A percentile compares a stretch with the other conserved stretches of the same genome.
These are phyloP conservation scores for Pythium volutum DNA, from an alignment of 352 stramenopile genomes.

Conservation along the genomic window DNA sequence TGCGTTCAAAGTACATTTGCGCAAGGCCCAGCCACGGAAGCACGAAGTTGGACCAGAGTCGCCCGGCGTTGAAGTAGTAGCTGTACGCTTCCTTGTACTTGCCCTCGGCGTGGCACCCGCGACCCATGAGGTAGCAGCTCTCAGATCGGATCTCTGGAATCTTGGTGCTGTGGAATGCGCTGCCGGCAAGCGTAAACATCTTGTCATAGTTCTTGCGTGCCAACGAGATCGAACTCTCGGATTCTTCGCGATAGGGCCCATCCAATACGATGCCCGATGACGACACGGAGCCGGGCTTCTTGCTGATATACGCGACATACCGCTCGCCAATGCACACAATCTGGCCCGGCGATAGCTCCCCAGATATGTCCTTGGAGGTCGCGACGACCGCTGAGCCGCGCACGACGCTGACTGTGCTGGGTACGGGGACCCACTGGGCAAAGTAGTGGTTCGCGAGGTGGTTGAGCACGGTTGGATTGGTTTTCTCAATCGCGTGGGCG, in stretches of 20 bases:
- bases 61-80: slow-evolving; percentile 95
- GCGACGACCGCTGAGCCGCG: slow-evolving; percentile 82
- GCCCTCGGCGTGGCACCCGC: slow-evolving; percentile 92
- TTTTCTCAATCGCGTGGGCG: slow-evolving; percentile 87
- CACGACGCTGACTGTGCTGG: slow-evolving; percentile 84
- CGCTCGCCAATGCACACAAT: slow-evolving; percentile 92
- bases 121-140: slow-evolving; percentile 95
- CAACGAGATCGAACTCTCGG: slow-evolving; percentile 51
- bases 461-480: slow-evolving; percentile 92
- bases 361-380: slow-evolving; percentile 85
- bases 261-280: slow-evolving; percentile 69
- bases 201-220: slow-evolving; percentile 90
- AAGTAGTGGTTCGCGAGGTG: slow-evolving; percentile 99
- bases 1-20: slow-evolving; percentile 90
- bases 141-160: slow-evolving; percentile 93
- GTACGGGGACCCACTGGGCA: slow-evolving; percentile 93
- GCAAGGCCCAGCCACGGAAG: slow-evolving; percentile 82
- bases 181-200: slow-evolving; percentile 87
- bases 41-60: slow-evolving; percentile 85
- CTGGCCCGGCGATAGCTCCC: slow-evolving; percentile 88
- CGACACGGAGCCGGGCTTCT: slow-evolving; percentile 55
- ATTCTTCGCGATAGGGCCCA: slow-evolving; percentile 78
- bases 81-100: slow-evolving; percentile 96
- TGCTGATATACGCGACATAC: slow-evolving; percentile 89
- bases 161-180: slow-evolving; percentile 87